phyloP scores from a whole-genome alignment of 306 rosid species.

The Trichosanthes cucumerina region DNA sequence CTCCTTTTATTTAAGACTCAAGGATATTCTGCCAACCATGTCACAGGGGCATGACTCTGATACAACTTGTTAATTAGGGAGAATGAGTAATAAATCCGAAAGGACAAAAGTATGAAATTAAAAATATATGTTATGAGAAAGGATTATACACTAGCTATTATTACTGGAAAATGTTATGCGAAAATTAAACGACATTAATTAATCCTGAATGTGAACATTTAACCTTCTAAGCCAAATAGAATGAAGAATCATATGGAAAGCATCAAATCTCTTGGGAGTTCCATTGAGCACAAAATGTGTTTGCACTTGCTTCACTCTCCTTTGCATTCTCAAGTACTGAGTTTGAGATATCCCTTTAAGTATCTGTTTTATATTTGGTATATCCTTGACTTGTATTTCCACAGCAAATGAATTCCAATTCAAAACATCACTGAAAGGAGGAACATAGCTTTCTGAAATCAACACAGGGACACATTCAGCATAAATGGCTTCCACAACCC shows the following conservation, averaged over 20 bases:
- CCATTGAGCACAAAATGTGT: conserved; percentile 30
- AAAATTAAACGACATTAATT: background rate
- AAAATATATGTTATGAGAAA: background rate
- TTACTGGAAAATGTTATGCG: background rate
- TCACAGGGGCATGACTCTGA: too few relatives aligned
- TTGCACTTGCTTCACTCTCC: conserved; percentile 30
- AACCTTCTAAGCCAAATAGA: conserved; percentile 37
- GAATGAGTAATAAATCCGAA: too few relatives aligned
- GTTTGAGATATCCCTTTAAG: conserved; percentile 27
- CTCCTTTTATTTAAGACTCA: too few relatives aligned
- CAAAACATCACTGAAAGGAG: conserved; percentile 39
- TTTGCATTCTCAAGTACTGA: conserved; percentile 30
- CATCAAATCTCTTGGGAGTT: conserved; percentile 29
- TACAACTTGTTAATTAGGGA: too few relatives aligned
- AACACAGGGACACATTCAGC: conserved; percentile 35
- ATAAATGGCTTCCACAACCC: conserved; percentile 41
- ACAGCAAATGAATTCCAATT: conserved; percentile 33
- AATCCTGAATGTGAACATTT: conserved; percentile 18
- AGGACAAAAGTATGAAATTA: too few relatives aligned
- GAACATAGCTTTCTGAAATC: conserved; percentile 30
- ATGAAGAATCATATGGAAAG: conserved; percentile 34
- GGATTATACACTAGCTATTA: background rate
- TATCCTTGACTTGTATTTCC: conserved; percentile 29
- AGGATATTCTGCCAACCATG: too few relatives aligned
- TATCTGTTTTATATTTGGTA: conserved; percentile 24